These are phyloP conservation scores for Rhizophagus clarus DNA, from an alignment of 192 early-diverging fungal species.

Conservation along the genomic window DNA sequence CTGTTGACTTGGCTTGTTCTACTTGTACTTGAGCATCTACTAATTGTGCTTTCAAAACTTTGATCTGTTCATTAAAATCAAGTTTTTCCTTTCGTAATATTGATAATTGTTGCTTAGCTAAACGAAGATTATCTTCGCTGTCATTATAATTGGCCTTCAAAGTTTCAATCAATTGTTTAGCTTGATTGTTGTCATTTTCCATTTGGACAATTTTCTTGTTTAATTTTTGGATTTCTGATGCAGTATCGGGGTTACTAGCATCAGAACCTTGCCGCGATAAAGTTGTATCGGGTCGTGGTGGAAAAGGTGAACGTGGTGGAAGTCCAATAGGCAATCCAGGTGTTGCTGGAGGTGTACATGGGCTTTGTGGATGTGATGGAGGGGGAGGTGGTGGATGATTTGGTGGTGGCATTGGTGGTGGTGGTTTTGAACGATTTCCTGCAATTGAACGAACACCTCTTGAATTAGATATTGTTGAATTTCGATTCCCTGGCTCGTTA, in stretches of 20 bases:
- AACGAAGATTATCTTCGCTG: conserved; percentile 44
- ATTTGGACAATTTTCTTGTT: conserved; percentile 43
- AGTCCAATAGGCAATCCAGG: conserved; percentile 9
- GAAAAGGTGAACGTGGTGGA: conserved; percentile 5
- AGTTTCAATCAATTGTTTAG: conserved; percentile 34
- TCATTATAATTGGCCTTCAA: conserved; percentile 49
- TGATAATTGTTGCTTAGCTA: conserved; percentile 43
- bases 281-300: conserved; percentile 32
- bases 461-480: conserved; percentile 2
- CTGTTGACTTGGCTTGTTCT: conserved; percentile 21
- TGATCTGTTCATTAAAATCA: conserved; percentile 37
- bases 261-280: conserved; percentile 22
- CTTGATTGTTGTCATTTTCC: conserved; percentile 38
- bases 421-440: conserved; percentile 22
- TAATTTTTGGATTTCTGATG: conserved; percentile 33
- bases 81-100: conserved; percentile 43
- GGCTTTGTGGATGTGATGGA: conserved; percentile 36
- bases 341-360: conserved; percentile 30
- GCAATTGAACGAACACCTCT: conserved; percentile 32
- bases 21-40: conserved; percentile 38
- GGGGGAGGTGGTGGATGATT: conserved; percentile 37
- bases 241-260: conserved; percentile 25
- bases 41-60: conserved; percentile 42
- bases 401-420: conserved; percentile 38
- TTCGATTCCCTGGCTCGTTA: neutral